A percentile compares a stretch with the other conserved stretches of the same genome.
Conservation (phyloP, 1,139 yeast genomes). For the Protomyces inouyei region DNA sequence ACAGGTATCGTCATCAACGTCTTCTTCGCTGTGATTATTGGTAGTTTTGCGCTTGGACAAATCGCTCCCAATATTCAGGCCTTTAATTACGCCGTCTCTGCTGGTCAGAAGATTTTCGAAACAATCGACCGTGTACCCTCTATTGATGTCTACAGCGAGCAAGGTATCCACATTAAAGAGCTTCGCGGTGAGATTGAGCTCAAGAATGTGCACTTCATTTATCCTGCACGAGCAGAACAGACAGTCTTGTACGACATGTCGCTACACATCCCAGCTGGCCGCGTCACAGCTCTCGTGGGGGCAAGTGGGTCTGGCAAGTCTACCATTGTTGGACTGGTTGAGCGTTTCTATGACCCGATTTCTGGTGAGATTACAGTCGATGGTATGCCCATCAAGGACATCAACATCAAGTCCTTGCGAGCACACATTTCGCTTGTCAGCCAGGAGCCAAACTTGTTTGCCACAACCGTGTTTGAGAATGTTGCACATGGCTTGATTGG, state of each 20-base stretch:
- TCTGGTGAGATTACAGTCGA: slow-evolving; percentile 42
- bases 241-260: slow-evolving; percentile 60
- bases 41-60: slow-evolving; percentile 44
- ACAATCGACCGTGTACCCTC: slow-evolving; percentile 45
- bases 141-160: slow-evolving; percentile 39
- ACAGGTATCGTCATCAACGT: slow-evolving; percentile 32
- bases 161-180: slow-evolving; percentile 39
- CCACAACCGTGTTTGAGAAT: slow-evolving; percentile 64
- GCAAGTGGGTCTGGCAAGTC: slow-evolving; percentile 80
- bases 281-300: slow-evolving; percentile 63
- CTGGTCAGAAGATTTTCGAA: slow-evolving; percentile 43
- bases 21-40: slow-evolving; percentile 38
- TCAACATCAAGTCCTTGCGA: slow-evolving; percentile 52
- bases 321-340: slow-evolving; percentile 53
- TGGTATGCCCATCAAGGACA: slow-evolving; percentile 46
- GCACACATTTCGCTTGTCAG: slow-evolving; percentile 59
- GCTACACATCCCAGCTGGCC: slow-evolving; percentile 46
- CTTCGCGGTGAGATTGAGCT: slow-evolving; percentile 54
- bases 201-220: slow-evolving; percentile 62
- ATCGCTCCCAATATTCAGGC: slow-evolving; percentile 45
- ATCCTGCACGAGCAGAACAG: slow-evolving; percentile 85
- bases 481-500: slow-evolving; percentile 55
- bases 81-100: slow-evolving; percentile 43
- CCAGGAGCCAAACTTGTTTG: slow-evolving; percentile 65
- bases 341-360: slow-evolving; percentile 49